Conservation (phyloP, 2,329 filamentous ascomycete genomes). For the Orbilia ellipsospora region DNA sequence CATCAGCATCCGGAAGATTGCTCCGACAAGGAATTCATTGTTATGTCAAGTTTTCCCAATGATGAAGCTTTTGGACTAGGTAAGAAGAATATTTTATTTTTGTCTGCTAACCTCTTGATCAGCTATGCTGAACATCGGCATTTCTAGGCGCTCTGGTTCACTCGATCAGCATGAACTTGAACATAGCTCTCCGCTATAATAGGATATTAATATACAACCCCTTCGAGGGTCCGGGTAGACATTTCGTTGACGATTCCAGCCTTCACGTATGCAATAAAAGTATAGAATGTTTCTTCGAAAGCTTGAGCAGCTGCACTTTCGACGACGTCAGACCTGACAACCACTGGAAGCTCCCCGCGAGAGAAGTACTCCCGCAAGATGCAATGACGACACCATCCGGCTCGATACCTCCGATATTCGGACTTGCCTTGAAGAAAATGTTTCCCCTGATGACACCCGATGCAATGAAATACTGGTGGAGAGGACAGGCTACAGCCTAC, state of each 20-base stretch:
- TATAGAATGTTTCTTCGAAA: constrained; percentile 58
- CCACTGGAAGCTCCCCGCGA: constrained; percentile 37
- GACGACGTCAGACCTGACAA: constrained; percentile 43
- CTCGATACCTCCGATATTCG: constrained; percentile 52
- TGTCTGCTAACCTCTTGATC: neutral
- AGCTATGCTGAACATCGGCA: neutral
- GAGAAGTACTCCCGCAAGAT: constrained; percentile 22
- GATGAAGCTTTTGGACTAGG: constrained; percentile 57
- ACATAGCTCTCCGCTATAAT: constrained; percentile 55
- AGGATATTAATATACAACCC: constrained; percentile 56
- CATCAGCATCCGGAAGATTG: constrained; percentile 55
- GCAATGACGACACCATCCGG: constrained; percentile 46
- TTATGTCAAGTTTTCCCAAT: constrained; percentile 56
- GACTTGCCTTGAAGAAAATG: constrained; percentile 39
- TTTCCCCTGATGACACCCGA: constrained; percentile 56
- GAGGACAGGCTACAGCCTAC: constrained; percentile 56
- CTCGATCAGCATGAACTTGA: constrained; percentile 53
- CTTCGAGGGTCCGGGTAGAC: constrained; percentile 50
- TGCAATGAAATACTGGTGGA: constrained; percentile 58
- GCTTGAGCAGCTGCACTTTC: constrained; percentile 54
- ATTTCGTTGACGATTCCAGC: constrained; percentile 52
- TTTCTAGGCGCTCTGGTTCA: constrained; percentile 46
- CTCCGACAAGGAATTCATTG: constrained; percentile 52
- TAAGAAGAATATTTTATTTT: neutral
- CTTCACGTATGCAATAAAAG: constrained; percentile 53